phyloP scores from a whole-genome alignment of 108 stramenopile genomes.

The Parmales sp. region DNA sequence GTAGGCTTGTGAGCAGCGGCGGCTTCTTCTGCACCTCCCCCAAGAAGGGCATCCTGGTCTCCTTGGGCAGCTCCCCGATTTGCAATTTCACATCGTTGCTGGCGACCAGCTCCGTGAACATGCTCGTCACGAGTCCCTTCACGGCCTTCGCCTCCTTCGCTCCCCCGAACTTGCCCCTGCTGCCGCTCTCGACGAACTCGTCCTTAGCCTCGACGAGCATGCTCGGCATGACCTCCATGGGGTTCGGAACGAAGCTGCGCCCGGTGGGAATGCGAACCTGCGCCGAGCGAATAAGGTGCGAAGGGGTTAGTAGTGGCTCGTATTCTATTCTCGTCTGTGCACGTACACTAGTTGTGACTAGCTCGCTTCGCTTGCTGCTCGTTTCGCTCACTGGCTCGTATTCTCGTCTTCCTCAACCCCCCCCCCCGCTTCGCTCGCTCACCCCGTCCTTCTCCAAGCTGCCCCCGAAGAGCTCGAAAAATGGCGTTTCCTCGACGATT shows the following conservation, averaged over 20 bases:
- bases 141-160: background rate
- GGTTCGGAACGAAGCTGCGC: background rate
- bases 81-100: background rate
- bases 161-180: background rate
- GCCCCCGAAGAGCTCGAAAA: background rate
- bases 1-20: background rate
- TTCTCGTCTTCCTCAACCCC: no score
- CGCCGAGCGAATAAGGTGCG: no score
- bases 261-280: background rate
- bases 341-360: no score
- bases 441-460: background rate
- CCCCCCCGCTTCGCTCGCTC: no score
- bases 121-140: background rate
- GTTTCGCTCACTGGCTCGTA: no score
- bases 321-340: no score
- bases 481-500: conserved; percentile 9
- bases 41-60: background rate
- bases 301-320: no score
- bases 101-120: background rate
- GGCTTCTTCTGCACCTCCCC: background rate
- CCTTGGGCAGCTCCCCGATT: conserved; percentile 1
- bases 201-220: background rate
- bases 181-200: background rate
- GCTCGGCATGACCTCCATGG: background rate
- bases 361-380: no score